Percentiles rank a stretch among this genome's conserved stretches.
These are phyloP conservation scores for Trichosanthes cucumerina DNA, from an alignment of 306 rosid genomes.

Conservation along the genomic window DNA sequence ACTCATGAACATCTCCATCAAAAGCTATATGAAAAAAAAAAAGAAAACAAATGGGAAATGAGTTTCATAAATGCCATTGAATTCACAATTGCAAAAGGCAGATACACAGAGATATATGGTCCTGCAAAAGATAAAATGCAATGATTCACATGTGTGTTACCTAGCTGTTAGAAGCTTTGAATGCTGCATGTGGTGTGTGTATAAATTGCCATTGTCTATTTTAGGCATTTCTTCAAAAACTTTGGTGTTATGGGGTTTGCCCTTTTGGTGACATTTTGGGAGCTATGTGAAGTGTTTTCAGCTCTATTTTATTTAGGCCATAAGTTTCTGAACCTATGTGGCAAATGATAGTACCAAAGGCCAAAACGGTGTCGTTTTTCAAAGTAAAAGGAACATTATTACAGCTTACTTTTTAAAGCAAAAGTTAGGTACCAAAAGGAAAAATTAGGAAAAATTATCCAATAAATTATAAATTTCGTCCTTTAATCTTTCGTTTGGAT, in stretches of 20 bases:
- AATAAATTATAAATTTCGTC: too few relatives aligned
- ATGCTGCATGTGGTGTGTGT: conserved; percentile 7
- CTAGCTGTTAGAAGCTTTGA: neutral
- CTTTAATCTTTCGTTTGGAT: too few relatives aligned
- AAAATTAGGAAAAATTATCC: too few relatives aligned
- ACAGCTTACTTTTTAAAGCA: neutral
- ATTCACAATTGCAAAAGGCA: neutral
- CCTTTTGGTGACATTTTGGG: neutral
- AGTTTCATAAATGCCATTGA: neutral
- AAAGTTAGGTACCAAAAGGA: neutral
- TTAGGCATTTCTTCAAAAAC: neutral
- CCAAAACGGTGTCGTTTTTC: neutral
- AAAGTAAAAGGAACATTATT: neutral
- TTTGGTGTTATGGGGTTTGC: neutral
- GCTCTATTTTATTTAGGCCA: neutral
- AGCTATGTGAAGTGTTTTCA: neutral
- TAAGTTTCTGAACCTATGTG: neutral
- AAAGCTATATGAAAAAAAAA: too few relatives aligned
- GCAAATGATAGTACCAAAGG: neutral
- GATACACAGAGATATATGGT: neutral
- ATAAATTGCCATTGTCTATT: neutral
- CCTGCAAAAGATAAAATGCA: neutral
- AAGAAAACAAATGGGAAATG: neutral
- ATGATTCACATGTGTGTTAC: neutral
- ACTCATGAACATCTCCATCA: neutral